Percentiles rank a stretch among this genome's conserved stretches.
Conservation (phyloP, 345 rosid species). For the Gossypium longicalyx region DNA sequence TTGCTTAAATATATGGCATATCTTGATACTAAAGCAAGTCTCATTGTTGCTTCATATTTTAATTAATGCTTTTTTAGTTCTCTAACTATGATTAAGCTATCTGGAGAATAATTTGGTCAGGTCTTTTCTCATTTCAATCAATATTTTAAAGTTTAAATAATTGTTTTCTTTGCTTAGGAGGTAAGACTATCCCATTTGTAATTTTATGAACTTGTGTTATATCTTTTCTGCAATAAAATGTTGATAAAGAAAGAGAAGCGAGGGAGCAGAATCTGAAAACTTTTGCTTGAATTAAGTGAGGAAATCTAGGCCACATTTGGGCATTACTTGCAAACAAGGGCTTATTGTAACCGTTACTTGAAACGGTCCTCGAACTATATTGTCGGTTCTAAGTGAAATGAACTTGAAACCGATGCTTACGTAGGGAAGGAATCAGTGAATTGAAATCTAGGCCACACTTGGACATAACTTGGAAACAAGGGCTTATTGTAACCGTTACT, state of each 20-base stretch:
- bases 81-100: not conserved
- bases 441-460: too few relatives aligned
- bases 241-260: not conserved
- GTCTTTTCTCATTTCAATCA: constrained; percentile 5
- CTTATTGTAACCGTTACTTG: too few relatives aligned
- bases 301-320: not conserved
- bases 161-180: not conserved
- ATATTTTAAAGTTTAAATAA: not conserved
- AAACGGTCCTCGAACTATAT: not conserved
- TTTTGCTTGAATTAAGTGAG: not conserved
- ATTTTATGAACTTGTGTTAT: not conserved
- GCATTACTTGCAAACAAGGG: not conserved
- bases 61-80: not conserved
- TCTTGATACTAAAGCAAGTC: constrained; percentile 16
- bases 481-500: too few relatives aligned
- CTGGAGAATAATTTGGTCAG: not conserved
- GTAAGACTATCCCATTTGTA: not conserved
- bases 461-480: too few relatives aligned
- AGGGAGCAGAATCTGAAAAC: not conserved
- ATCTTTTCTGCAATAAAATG: constrained; percentile 3
- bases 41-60: constrained; percentile 20
- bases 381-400: not conserved
- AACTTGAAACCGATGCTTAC: too few relatives aligned
- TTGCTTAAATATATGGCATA: constrained; percentile 6
- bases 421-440: too few relatives aligned